Percentiles rank a stretch among this genome's conserved stretches.
phyloP scores from a whole-genome alignment of 73 alveolate genomes.

The Paramecium biaurelia region DNA sequence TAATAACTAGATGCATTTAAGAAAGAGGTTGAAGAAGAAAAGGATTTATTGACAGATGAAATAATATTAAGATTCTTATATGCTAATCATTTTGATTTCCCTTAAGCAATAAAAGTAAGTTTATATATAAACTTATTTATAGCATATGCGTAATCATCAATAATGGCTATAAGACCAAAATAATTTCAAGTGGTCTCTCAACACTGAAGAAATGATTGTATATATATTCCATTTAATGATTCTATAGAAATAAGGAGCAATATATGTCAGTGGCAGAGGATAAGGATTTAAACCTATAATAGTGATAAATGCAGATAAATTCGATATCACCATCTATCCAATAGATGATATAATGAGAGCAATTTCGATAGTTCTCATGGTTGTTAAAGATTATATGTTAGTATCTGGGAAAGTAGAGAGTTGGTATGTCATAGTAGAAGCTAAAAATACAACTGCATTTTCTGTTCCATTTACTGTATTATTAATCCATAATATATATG shows the following conservation, averaged over 20 bases:
- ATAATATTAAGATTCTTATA: not conserved
- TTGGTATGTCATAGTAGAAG: constrained; percentile 21
- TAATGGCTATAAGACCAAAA: not conserved
- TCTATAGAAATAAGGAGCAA: not conserved
- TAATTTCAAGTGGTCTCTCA: constrained; percentile 28
- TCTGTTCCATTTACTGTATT: not conserved
- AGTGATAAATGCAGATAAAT: not conserved
- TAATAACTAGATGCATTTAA: not conserved
- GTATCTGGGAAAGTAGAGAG: constrained; percentile 4
- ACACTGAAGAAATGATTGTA: not conserved
- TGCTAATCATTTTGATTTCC: constrained; percentile 34
- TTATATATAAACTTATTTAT: not conserved
- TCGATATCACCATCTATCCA: not conserved
- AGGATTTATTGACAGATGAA: not conserved
- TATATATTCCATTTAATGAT: not conserved
- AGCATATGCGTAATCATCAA: not conserved
- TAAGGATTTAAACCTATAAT: not conserved
- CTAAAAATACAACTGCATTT: not conserved
- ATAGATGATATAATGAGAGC: not conserved
- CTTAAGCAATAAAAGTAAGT: not conserved
- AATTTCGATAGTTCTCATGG: not conserved
- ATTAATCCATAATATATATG: not conserved
- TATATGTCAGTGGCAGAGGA: constrained; percentile 33
- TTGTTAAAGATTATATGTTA: not conserved
- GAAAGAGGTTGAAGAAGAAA: constrained; percentile 8